These are phyloP conservation scores for Fusarium goolgardi DNA, from an alignment of 2,329 filamentous ascomycete species.

Conservation along the genomic window DNA sequence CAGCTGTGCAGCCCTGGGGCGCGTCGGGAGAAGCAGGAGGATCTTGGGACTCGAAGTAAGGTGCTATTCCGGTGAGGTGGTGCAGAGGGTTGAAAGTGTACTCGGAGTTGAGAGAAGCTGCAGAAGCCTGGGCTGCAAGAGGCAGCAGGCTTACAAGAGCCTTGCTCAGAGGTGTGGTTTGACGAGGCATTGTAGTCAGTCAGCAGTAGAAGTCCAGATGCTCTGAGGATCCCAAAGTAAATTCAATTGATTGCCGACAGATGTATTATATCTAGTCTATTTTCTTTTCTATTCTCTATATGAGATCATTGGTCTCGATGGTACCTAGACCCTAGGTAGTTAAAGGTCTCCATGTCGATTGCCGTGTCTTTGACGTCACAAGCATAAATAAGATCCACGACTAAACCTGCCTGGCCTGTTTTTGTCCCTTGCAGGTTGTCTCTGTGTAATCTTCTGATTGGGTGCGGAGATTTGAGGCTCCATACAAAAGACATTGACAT, in stretches of 20 bases:
- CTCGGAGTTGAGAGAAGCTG: conserved; percentile 55
- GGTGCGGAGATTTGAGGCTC: conserved; percentile 38
- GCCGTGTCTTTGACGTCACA: conserved; percentile 36
- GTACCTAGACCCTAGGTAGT: too few species aligned
- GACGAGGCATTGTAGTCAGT: conserved; percentile 22
- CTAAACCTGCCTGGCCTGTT: conserved; percentile 25
- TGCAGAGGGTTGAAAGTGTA: conserved; percentile 66
- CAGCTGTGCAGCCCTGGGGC: conserved; percentile 63
- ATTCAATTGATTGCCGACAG: background rate
- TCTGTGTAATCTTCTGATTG: conserved; percentile 5
- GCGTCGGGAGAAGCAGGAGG: conserved; percentile 52
- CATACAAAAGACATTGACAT: conserved; percentile 3
- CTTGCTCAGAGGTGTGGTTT: conserved; percentile 3
- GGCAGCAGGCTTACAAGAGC: conserved; percentile 26
- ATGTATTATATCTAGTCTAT: conserved; percentile 7
- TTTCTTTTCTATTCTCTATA: background rate
- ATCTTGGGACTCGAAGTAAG: conserved; percentile 67
- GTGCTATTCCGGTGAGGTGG: conserved; percentile 66
- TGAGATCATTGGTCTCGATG: conserved; percentile 31
- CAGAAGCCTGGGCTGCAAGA: conserved; percentile 19
- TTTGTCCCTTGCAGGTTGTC: conserved; percentile 28
- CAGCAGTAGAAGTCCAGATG: background rate
- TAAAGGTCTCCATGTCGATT: background rate
- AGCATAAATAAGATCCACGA: conserved; percentile 10
- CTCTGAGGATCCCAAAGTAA: background rate